A percentile compares a stretch with the other conserved stretches of the same genome.
Evolutionary conservation across 1,284 basidiomycete genomes (phyloP).

Genomic region (Rhizoctonia solani): DNA sequence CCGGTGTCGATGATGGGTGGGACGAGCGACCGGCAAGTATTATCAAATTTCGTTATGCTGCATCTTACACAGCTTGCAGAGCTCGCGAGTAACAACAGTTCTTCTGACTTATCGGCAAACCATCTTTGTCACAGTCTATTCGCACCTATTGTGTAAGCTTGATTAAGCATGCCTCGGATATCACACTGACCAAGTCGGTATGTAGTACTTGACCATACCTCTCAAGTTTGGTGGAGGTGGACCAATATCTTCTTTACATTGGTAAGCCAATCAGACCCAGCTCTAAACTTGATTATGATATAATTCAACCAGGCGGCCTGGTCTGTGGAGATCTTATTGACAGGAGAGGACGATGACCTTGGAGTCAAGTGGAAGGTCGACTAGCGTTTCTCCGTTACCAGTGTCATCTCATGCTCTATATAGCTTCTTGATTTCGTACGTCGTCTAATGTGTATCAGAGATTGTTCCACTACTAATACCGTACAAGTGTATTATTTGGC

Average conservation of each 20-base stretch:
- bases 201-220: slow-evolving; percentile 57
- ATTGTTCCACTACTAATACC: slow-evolving; percentile 8
- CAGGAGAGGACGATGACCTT: slow-evolving; percentile 71
- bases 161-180: slow-evolving; percentile 51
- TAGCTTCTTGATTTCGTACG: slow-evolving; percentile 31
- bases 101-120: slow-evolving; percentile 79
- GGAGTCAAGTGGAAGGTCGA: slow-evolving; percentile 76
- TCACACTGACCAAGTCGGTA: neutral
- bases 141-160: slow-evolving; percentile 75
- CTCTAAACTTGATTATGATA: neutral
- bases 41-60: neutral
- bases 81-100: slow-evolving; percentile 69
- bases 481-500: slow-evolving; percentile 25
- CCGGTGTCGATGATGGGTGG: slow-evolving; percentile 65
- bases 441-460: neutral
- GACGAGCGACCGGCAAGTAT: slow-evolving; percentile 68
- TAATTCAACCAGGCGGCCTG: slow-evolving; percentile 56
- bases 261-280: neutral
- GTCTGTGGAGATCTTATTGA: slow-evolving; percentile 78
- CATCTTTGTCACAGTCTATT: slow-evolving; percentile 83
- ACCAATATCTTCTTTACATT: slow-evolving; percentile 84
- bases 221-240: slow-evolving; percentile 88
- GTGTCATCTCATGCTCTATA: neutral
- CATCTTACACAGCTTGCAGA: slow-evolving; percentile 51
- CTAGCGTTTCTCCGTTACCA: slow-evolving; percentile 46